Evolutionary conservation across 768 basidiomycete genomes (phyloP).

Genomic region (Termitomyces sp.): DNA sequence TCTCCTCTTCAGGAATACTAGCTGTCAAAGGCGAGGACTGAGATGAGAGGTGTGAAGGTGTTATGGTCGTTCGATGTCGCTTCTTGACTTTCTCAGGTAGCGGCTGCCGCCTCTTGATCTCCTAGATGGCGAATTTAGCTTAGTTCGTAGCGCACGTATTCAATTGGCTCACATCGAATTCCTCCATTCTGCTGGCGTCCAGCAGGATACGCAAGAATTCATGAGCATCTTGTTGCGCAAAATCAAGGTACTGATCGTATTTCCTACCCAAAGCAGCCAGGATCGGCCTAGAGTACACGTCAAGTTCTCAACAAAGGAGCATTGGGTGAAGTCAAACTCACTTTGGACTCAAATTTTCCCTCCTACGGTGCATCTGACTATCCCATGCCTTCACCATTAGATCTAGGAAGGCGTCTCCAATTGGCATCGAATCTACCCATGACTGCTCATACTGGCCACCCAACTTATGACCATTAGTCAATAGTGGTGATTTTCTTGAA

Average conservation of each 20-base stretch:
- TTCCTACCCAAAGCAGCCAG: slow-evolving; percentile 69
- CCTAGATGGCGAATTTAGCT: slow-evolving; percentile 28
- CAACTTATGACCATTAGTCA: slow-evolving; percentile 60
- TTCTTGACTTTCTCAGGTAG: slow-evolving; percentile 30
- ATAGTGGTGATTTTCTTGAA: slow-evolving; percentile 54
- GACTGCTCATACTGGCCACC: slow-evolving; percentile 46
- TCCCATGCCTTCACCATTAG: slow-evolving; percentile 62
- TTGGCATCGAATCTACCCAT: slow-evolving; percentile 57
- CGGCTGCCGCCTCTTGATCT: slow-evolving; percentile 71
- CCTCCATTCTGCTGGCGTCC: slow-evolving; percentile 93
- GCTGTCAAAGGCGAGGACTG: slow-evolving; percentile 8
- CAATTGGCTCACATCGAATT: slow-evolving; percentile 62
- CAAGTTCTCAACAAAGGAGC: not conserved
- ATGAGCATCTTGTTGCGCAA: slow-evolving; percentile 94
- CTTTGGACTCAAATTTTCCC: slow-evolving; percentile 62
- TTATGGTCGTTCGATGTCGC: slow-evolving; percentile 32
- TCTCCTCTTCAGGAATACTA: slow-evolving; percentile 35
- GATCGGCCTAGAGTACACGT: slow-evolving; percentile 40
- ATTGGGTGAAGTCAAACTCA: slow-evolving; percentile 26
- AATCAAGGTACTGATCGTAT: slow-evolving; percentile 93
- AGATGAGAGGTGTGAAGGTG: slow-evolving; percentile 14
- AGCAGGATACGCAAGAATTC: slow-evolving; percentile 87
- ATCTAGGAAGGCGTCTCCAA: slow-evolving; percentile 62
- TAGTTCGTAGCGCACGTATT: not conserved
- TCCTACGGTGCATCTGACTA: slow-evolving; percentile 43